Conservation (phyloP, 2,329 filamentous ascomycete species). For the Sclerotinia minor region DNA sequence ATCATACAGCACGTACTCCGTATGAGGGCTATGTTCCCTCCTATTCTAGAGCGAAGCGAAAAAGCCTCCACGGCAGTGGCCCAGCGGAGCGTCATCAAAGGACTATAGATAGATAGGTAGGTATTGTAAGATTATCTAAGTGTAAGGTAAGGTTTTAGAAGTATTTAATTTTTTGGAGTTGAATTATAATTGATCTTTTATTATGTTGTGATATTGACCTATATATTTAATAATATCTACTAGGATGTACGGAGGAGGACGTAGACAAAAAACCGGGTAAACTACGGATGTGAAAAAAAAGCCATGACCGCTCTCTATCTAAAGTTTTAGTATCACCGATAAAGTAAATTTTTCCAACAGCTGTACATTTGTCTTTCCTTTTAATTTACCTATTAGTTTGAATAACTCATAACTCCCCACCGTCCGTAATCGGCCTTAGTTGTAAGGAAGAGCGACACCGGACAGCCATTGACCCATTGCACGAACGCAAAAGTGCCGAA, state of each 20-base stretch:
- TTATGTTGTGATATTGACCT: too few species aligned
- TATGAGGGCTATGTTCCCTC: background rate
- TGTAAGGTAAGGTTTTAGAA: background rate
- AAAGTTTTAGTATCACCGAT: constrained; percentile 10
- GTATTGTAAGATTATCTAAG: background rate
- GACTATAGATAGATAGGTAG: background rate
- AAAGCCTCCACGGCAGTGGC: background rate
- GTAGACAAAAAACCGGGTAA: background rate
- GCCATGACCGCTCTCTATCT: constrained; percentile 1
- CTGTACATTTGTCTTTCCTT: constrained; percentile 4
- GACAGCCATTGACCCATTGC: constrained; percentile 30
- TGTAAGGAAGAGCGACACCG: constrained; percentile 34
- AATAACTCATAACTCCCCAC: constrained; percentile 15
- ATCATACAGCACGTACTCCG: background rate
- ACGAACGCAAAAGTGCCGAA: constrained; percentile 30
- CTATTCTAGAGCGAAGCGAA: constrained; percentile 1
- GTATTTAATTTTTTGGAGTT: background rate
- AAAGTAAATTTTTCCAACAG: constrained; percentile 20
- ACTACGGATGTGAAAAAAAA: background rate
- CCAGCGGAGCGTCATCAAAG: background rate
- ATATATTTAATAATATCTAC: too few species aligned
- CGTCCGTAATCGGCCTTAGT: constrained; percentile 32
- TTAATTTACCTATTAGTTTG: background rate
- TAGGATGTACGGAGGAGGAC: too few species aligned
- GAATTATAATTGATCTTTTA: background rate